phyloP scores from a whole-genome alignment of 176 grass and related monocot genomes.

The Lolium rigidum region DNA sequence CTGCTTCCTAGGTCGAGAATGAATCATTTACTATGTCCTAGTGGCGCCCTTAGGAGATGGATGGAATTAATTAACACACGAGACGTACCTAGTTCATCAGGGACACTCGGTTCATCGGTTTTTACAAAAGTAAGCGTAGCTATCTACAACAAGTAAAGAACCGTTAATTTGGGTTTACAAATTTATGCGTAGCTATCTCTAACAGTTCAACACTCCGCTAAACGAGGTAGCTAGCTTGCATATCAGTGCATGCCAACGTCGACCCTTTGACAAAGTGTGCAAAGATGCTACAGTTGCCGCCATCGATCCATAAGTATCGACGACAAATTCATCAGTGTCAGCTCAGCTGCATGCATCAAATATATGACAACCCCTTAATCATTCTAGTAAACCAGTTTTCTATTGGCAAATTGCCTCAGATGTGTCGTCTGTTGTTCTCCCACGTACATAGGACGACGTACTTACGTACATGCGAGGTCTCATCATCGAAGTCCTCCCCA shows the following conservation, averaged over 20 bases:
- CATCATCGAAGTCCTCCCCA: not conserved
- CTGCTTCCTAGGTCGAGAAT: not conserved
- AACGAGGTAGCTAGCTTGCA: constrained; percentile 7
- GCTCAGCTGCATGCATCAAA: not conserved
- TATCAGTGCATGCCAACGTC: not conserved
- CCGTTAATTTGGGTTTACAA: not conserved
- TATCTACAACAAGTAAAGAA: no score
- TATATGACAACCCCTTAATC: no score
- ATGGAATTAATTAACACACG: no score
- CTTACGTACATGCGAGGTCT: not conserved
- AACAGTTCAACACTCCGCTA: not conserved
- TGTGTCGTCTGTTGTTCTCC: constrained; percentile 42
- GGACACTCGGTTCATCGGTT: no score
- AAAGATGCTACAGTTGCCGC: not conserved
- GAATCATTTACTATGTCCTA: not conserved
- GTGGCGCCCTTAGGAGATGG: not conserved
- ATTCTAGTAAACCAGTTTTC: not conserved
- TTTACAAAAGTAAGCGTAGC: no score
- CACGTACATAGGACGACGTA: constrained; percentile 12
- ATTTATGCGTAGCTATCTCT: not conserved
- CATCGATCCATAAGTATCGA: not conserved
- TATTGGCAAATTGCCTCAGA: constrained; percentile 27
- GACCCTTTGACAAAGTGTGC: constrained; percentile 6
- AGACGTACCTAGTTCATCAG: no score
- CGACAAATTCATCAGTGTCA: constrained; percentile 12